Evolutionary conservation across 2,329 filamentous ascomycete species (phyloP).

Genomic region (Monosporascus sp.): DNA sequence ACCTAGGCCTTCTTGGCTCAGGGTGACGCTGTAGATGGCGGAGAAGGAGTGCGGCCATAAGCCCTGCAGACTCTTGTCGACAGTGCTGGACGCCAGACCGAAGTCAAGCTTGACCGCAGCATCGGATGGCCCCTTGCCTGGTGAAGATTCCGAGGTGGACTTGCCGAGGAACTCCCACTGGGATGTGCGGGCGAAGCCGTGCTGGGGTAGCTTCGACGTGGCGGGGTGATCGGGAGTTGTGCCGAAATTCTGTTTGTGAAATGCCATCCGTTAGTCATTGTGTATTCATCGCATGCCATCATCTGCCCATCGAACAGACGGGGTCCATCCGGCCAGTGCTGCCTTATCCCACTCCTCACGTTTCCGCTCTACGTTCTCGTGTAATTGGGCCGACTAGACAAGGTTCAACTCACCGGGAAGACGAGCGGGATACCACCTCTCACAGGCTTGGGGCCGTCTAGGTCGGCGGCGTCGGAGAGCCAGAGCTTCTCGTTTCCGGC

Average conservation of each 20-base stretch:
- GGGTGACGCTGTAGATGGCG: slow-evolving; percentile 86
- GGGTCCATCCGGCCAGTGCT: background rate
- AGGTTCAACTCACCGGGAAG: slow-evolving; percentile 65
- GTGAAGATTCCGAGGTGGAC: slow-evolving; percentile 64
- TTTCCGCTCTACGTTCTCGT: too few species aligned
- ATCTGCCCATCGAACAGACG: background rate
- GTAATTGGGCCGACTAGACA: too few species aligned
- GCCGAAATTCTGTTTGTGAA: slow-evolving; percentile 67
- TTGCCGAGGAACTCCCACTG: slow-evolving; percentile 94
- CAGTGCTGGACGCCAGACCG: slow-evolving; percentile 69
- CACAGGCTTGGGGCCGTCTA: slow-evolving; percentile 86
- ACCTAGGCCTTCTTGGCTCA: slow-evolving; percentile 68
- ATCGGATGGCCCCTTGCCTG: slow-evolving; percentile 49
- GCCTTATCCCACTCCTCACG: too few species aligned
- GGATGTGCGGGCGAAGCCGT: slow-evolving; percentile 87
- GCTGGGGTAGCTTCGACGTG: slow-evolving; percentile 79
- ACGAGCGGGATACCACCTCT: slow-evolving; percentile 88
- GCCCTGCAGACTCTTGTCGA: slow-evolving; percentile 62
- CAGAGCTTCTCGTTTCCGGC: slow-evolving; percentile 78
- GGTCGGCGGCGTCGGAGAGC: slow-evolving; percentile 70
- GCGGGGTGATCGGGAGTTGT: slow-evolving; percentile 69
- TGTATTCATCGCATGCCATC: background rate
- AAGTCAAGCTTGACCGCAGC: slow-evolving; percentile 91
- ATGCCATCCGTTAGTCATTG: background rate
- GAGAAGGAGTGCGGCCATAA: slow-evolving; percentile 84